Evolutionary conservation across 495 filamentous ascomycete species (phyloP), one percentile per base, ranked within the genome.

Genomic region (Lasiosphaeriaceae sp.): DNA sequence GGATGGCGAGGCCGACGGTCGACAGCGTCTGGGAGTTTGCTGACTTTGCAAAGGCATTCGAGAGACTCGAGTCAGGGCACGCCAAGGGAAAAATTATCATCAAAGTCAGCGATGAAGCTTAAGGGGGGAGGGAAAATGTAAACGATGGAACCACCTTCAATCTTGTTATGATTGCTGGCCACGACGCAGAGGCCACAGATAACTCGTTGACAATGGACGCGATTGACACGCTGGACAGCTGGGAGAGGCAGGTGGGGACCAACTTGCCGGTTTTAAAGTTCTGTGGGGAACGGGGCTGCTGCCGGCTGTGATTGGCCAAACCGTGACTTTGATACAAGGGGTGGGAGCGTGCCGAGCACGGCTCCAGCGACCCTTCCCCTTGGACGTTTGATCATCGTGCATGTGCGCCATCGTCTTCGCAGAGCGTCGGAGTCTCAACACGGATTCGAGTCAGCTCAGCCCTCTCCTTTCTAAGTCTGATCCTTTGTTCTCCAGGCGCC

Each of bases 11-110:
- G 67, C 73, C 83, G 17, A 72, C 83, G 7, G 70, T 90, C 37
- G 88, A 90, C 57, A 73, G 78, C 45, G 70, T 76, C 12, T 87
- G 80, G 69, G 74, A 77, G 52, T 85, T 86, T 66, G 82, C 81
- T 16, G 80, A 90, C 31, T 81, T 74, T 16, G 73, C 80, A 19
- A 78, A 83, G 62, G 88, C 87, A 0, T 87, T 83, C 68, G 81
- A 81, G 67, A 82, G 74, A 64, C 69, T 90, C 59, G 85, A 82
- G 59, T 81, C 72, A 2, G 79, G 81, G 8, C 77, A 84, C 37
- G 73, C 83, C 22, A 85, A 77, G 62, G 88, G 88, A 1, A 92
- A 92, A 75, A 77, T 92, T 58, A 68, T 92, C 20, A 75, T 93
- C 46, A 65, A 66, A 57, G 60, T 64, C 24, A 62, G 58, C 61